Conservation (phyloP, 2,329 filamentous ascomycete species). For the Rutstroemia sp. region DNA sequence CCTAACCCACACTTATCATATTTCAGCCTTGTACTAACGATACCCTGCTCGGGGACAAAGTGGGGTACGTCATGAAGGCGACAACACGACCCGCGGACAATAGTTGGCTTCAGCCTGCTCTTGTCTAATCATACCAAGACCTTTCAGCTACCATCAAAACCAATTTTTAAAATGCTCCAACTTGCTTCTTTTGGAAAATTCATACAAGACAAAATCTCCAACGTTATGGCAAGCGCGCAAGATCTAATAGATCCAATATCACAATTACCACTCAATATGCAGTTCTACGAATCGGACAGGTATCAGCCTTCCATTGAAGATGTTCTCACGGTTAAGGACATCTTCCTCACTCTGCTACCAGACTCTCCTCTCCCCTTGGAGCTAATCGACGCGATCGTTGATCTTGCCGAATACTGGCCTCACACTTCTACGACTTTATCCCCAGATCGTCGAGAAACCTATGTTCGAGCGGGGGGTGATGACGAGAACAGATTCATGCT, state of each 20-base stretch:
- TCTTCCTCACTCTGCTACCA: constrained; percentile 34
- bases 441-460: constrained; percentile 1
- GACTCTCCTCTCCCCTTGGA: constrained; percentile 43
- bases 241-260: not conserved
- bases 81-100: not conserved
- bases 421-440: constrained; percentile 32
- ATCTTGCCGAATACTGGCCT: constrained; percentile 57
- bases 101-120: not conserved
- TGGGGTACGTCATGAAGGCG: not conserved
- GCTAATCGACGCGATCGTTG: constrained; percentile 48
- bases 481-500: constrained; percentile 35
- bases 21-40: not conserved
- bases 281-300: constrained; percentile 8
- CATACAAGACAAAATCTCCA: not conserved
- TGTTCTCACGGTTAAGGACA: constrained; percentile 40
- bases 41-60: not conserved
- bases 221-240: not conserved
- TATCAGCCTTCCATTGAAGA: constrained; percentile 39
- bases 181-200: not conserved
- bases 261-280: constrained; percentile 1
- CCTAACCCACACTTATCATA: not conserved
- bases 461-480: constrained; percentile 8
- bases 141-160: not conserved
- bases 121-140: not conserved
- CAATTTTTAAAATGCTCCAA: not conserved